Evolutionary conservation across 257 asterid genomes (phyloP), one percentile per base, ranked within the genome.

Genomic region (Solanum arcanum): DNA sequence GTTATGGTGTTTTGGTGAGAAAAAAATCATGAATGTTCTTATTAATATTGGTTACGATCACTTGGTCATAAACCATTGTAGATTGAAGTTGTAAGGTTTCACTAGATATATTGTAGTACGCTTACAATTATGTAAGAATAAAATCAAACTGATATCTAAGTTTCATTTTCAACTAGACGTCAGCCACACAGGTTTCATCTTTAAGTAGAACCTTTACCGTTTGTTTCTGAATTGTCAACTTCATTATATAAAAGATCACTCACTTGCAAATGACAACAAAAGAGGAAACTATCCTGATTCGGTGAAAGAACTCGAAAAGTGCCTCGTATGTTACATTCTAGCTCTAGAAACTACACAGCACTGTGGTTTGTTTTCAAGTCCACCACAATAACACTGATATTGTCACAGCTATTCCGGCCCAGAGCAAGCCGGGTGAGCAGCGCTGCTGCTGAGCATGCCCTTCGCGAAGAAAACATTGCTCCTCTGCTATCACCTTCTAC

Each of bases 331-430:
- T 37, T 47, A 47, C 68, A 18, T 80, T 46, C 68, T 47, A 35
- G 16, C 49, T 73, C 42, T 10, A 46, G 68, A 46, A 46, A 29
- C 68, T 80, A 80, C 1, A 47, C 27, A 15, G 18, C 44, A 9
- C 27, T 47, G 8, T 27, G 68, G 49, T n/a, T 70, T 49, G 86
- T 85, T 25, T 88, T 85, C 23, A 88, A 77, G 69, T 88, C 88
- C 8, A 88, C 86, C 15, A 88, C 90, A 29, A 88, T 76, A 8
- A 85, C 88, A 15, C 86, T 84, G 14, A 88, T 77, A 23, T 88
- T 88, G 15, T 76, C 88, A 46, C 12, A 12, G 60, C 86, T 88
- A 20, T 75, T 85, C 29, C 86, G 74, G 27, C 88, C 88, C 37
- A 85, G 52, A 41, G 90, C 88, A 20, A 88, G 88, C 21, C 88